phyloP scores from a whole-genome alignment of 208 protist genomes.

The Willaertia magna region DNA sequence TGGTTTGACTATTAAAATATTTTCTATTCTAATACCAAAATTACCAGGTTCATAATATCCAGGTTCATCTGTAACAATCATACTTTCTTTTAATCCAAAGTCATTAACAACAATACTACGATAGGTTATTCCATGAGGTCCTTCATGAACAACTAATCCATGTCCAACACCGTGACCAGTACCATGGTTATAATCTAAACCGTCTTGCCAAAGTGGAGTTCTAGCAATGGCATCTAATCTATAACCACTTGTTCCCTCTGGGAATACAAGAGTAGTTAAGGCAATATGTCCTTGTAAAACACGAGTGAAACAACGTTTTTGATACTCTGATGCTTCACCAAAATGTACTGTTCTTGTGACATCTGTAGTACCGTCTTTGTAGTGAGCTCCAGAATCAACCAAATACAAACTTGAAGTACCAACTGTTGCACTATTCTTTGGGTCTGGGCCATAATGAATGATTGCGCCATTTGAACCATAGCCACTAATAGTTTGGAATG shows the following conservation, averaged over 20 bases:
- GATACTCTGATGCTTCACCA: slow-evolving; percentile 37
- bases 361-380: slow-evolving; percentile 86
- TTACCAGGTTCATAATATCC: slow-evolving; percentile 91
- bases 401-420: slow-evolving; percentile 70
- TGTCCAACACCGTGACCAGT: slow-evolving; percentile 91
- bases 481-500: slow-evolving; percentile 75
- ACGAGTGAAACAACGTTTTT: slow-evolving; percentile 76
- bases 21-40: slow-evolving; percentile 91
- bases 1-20: slow-evolving; percentile 3
- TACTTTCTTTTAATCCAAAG: slow-evolving; percentile 42
- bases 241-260: slow-evolving; percentile 51
- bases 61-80: slow-evolving; percentile 73
- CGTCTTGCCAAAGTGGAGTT: slow-evolving; percentile 66
- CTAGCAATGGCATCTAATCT: slow-evolving; percentile 74
- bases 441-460: slow-evolving; percentile 76
- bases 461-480: slow-evolving; percentile 76
- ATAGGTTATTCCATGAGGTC: slow-evolving; percentile 55
- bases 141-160: slow-evolving; percentile 91
- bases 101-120: slow-evolving; percentile 37
- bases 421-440: slow-evolving; percentile 39
- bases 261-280: slow-evolving; percentile 64
- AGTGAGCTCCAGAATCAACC: slow-evolving; percentile 86
- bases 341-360: slow-evolving; percentile 88
- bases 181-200: slow-evolving; percentile 85
- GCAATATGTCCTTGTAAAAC: slow-evolving; percentile 87